phyloP scores from a whole-genome alignment of 164 flowering plant species.

The Sedum album region DNA sequence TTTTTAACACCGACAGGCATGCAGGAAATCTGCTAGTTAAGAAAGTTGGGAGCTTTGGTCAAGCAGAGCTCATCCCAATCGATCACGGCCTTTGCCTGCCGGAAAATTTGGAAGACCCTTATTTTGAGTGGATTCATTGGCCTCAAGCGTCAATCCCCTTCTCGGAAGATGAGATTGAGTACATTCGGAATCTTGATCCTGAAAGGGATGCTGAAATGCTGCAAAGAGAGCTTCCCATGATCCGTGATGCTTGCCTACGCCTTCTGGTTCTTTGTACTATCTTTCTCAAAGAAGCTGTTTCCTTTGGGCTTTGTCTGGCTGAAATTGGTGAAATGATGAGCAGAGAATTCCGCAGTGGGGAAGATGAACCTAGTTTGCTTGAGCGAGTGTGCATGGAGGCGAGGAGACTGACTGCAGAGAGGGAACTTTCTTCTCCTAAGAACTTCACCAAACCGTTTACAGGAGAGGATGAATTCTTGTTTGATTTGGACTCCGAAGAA shows the following conservation, averaged over 20 bases:
- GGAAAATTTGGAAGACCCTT: slow-evolving; percentile 67
- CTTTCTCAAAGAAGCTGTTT: slow-evolving; percentile 70
- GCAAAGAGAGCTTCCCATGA: slow-evolving; percentile 59
- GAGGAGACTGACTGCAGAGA: slow-evolving; percentile 42
- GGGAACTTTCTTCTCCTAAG: slow-evolving; percentile 33
- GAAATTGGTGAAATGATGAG: slow-evolving; percentile 86
- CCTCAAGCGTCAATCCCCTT: slow-evolving; percentile 78
- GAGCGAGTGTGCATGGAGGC: slow-evolving; percentile 62
- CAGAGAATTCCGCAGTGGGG: slow-evolving; percentile 56
- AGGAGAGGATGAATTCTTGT: slow-evolving; percentile 33
- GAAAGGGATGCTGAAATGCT: slow-evolving; percentile 47
- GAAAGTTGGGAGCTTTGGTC: slow-evolving; percentile 52
- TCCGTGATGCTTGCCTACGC: slow-evolving; percentile 68
- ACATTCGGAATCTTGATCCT: slow-evolving; percentile 49
- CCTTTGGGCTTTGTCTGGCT: slow-evolving; percentile 58
- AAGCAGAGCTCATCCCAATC: slow-evolving; percentile 68
- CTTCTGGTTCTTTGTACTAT: slow-evolving; percentile 56
- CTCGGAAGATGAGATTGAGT: slow-evolving; percentile 61
- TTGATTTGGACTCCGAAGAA: slow-evolving; percentile 49
- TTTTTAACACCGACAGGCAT: slow-evolving; percentile 70
- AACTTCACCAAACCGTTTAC: slow-evolving; percentile 16
- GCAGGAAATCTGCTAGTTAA: slow-evolving; percentile 66
- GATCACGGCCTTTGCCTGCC: slow-evolving; percentile 80
- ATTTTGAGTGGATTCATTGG: slow-evolving; percentile 84
- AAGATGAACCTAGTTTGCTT: slow-evolving; percentile 73